phyloP scores from a whole-genome alignment of 495 filamentous ascomycete genomes.

The Talaromyces liani region DNA sequence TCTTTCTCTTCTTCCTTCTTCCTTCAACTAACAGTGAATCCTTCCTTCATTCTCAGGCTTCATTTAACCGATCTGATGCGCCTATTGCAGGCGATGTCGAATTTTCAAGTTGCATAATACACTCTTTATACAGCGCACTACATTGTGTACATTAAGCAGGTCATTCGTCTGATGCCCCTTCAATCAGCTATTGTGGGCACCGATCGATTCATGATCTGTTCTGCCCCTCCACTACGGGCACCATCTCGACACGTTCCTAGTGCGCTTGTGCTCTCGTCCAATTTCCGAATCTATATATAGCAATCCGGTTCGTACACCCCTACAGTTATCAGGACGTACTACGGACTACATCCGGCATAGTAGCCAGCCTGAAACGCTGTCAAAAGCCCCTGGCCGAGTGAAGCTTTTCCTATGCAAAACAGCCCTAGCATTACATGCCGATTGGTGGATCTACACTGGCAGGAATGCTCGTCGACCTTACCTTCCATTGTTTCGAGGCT shows the following conservation, averaged over 20 bases:
- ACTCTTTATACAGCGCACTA: neutral
- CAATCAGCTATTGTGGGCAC: neutral
- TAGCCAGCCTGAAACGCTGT: neutral
- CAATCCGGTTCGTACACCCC: neutral
- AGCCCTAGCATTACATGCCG: neutral
- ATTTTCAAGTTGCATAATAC: neutral
- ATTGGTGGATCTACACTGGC: neutral
- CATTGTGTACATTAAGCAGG: neutral
- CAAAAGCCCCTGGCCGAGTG: neutral
- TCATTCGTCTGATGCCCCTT: neutral
- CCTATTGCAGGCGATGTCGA: neutral
- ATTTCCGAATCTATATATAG: neutral
- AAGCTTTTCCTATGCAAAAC: neutral
- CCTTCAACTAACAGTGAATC: neutral
- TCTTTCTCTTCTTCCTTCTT: neutral
- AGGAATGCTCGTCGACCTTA: neutral
- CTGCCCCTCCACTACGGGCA: neutral
- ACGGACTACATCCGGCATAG: neutral
- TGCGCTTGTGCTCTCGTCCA: neutral
- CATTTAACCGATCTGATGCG: neutral
- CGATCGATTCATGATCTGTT: neutral
- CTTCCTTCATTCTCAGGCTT: neutral
- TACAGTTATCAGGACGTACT: neutral
- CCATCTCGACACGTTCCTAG: neutral
- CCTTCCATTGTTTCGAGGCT: neutral